phyloP scores from a whole-genome alignment of 768 basidiomycete species.

The Coprinopsis marcescibilis region DNA sequence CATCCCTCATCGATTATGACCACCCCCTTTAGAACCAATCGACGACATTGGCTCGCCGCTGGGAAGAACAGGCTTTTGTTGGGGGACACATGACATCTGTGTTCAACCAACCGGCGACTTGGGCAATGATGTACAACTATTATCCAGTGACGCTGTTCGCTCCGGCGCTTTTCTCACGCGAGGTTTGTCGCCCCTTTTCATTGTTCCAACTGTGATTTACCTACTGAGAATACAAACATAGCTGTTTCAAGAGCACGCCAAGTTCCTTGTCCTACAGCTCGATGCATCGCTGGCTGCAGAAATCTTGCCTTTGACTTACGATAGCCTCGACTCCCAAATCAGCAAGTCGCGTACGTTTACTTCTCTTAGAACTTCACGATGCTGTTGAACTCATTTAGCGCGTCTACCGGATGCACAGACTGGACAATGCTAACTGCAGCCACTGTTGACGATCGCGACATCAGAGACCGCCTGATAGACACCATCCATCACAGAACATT shows the following conservation, averaged over 20 bases:
- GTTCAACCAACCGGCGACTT: slow-evolving; percentile 21
- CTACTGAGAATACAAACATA: not conserved
- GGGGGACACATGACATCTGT: slow-evolving; percentile 14
- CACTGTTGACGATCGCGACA: slow-evolving; percentile 24
- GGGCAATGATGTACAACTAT: slow-evolving; percentile 48
- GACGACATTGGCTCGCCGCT: slow-evolving; percentile 6
- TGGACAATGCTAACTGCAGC: slow-evolving; percentile 48
- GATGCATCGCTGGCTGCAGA: slow-evolving; percentile 7
- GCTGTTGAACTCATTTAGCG: not conserved
- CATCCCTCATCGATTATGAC: too few relatives aligned
- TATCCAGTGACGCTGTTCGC: slow-evolving; percentile 43
- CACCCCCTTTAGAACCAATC: slow-evolving; percentile 5
- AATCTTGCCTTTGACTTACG: slow-evolving; percentile 15
- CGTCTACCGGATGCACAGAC: slow-evolving; percentile 22
- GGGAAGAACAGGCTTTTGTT: slow-evolving; percentile 13
- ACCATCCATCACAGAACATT: slow-evolving; percentile 20
- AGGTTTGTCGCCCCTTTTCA: too few relatives aligned
- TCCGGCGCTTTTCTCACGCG: slow-evolving; percentile 30
- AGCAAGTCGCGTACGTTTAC: slow-evolving; percentile 21
- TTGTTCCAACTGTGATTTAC: too few relatives aligned
- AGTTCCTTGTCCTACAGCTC: slow-evolving; percentile 11
- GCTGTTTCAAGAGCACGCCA: slow-evolving; percentile 8
- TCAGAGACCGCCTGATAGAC: slow-evolving; percentile 33
- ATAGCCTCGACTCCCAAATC: slow-evolving; percentile 15
- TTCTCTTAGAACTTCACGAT: too few relatives aligned